Base-by-base conservation (phyloP, 179 eudicot species). In the Patellifolia procumbens region DNA sequence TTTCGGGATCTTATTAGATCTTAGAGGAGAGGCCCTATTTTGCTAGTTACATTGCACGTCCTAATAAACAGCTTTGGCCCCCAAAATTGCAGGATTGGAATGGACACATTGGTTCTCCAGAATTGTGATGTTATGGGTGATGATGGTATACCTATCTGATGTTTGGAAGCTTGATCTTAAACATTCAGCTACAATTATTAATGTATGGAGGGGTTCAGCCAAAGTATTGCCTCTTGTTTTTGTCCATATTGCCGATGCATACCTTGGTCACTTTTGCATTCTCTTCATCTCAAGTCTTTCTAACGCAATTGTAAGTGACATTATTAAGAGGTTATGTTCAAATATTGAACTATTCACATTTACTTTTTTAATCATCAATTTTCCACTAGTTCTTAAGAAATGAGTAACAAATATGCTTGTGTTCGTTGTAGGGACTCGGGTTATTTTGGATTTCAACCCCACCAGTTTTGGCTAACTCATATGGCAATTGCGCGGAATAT, bases 161-260 rank as follows among this genome's bases (percentile, higher is more conserved):
- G 92, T 87, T 12, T 90, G 95, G 92, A 81, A 82, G 73, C 61
- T 88, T 13, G 74, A 82, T 70, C 77, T 74, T 26, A 83, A 87
- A 3, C 87, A 79, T 43, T 91, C 95, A 12, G 91, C 92, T 49
- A 86, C 84, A n/a, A 85, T 86, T 20, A 61, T 89, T 70, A 91
- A 89, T 53, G 63, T 91, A 4, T 87, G 86, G 87, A 67, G 73
- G 24, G 89, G 90, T 15, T 34, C 78, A 5, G 75, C 66, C 1
- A 35, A 31, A 6, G 35, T 83, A 16, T 46, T 86, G 79, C 78
- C 81, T 5, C 10, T 78, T 28, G 65, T 34, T 26, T 76, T 85
- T 65, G 81, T 82, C 51, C 79, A 74, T 75, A 22, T 89, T 55
- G 88, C 84, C 7, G 91, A 91, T 29, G 73, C 83, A 1, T 77